Base-by-base conservation (phyloP, 306 rosid genomes). In the Albizia julibrissin region DNA sequence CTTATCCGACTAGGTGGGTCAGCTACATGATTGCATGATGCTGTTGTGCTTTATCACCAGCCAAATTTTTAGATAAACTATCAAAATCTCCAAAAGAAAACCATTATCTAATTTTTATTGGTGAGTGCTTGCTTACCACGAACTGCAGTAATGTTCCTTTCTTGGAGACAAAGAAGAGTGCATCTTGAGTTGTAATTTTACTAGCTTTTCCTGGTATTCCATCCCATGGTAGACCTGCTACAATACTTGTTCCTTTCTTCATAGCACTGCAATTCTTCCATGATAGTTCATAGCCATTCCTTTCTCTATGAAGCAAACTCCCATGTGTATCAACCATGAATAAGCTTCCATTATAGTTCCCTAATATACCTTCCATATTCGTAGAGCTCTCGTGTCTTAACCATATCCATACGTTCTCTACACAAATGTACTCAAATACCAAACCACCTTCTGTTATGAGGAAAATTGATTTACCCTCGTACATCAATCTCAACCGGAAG, bases 151-250 rank as follows among this genome's bases (percentile, higher is more conserved):
- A 78, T 89, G 89, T 89, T 82, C 98, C 98, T 50, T 49, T 86
- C 88, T 83, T 83, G 92, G 94, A 87, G 69, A 93, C 97, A 75
- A 95, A 91, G 92, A 95, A 95, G 84, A 95, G 87, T 47, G 95
- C 81, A 85, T 95, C 98, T 78, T 95, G 92, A 26, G 86, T 31
- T 27, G 95, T 90, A 26, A 87, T 91, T 87, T 84, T 91, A 82
- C 66, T 82, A 77, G 82, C 66, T 85, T 69, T 79, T 65, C 90
- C 93, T 11, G 90, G 92, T 34, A 90, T 81, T 81, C 83, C 87
- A 85, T 93, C 97, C 98, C 98, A 95, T 58, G 98, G 98, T 85
- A 90, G 90, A 52, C 98, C 98, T 76, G 86, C 94, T 81, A 85
- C 69, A 75, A 95, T 67, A 64, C 62, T 80, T 85, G 86, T 86